These are phyloP conservation scores for Aspergillus campestris DNA, from an alignment of 495 filamentous ascomycete species.

Conservation along the genomic window DNA sequence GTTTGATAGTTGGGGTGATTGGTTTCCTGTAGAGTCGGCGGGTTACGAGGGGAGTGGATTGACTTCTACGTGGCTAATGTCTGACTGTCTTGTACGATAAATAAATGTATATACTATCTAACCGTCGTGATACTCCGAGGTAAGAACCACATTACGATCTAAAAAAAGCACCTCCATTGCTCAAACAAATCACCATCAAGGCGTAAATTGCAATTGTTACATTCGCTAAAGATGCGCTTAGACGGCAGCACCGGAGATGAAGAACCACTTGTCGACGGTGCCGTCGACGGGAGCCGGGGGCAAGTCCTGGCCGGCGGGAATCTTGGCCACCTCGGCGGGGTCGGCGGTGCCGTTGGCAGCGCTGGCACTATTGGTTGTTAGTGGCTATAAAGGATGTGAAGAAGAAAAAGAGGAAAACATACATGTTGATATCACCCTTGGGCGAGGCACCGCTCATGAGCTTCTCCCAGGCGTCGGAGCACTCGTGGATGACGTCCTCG, in stretches of 20 bases:
- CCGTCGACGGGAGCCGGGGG: constrained; percentile 83
- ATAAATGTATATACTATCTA: no score
- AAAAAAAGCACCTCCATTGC: no score
- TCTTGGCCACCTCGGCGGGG: constrained; percentile 54
- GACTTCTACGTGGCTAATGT: no score
- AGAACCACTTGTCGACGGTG: constrained; percentile 99
- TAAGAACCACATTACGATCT: no score
- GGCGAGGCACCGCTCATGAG: constrained; percentile 82
- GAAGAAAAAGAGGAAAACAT: constrained; percentile 31
- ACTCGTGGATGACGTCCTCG: constrained; percentile 89
- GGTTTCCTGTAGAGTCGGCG: no score
- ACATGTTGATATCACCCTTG: constrained; percentile 72
- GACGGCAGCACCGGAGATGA: constrained; percentile 94
- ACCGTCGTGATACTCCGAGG: no score
- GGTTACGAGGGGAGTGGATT: no score
- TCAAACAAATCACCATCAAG: neutral
- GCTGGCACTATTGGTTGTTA: constrained; percentile 60
- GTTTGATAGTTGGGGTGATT: neutral
- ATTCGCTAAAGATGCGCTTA: constrained; percentile 36
- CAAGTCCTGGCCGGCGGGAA: constrained; percentile 66
- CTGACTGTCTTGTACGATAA: no score
- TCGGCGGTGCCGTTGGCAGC: constrained; percentile 57
- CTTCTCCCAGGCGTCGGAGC: constrained; percentile 93
- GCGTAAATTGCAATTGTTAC: neutral
- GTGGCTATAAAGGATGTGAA: constrained; percentile 2